These are phyloP conservation scores for Candida peoriensis DNA, from an alignment of 805 yeast species.

Conservation along the genomic window DNA sequence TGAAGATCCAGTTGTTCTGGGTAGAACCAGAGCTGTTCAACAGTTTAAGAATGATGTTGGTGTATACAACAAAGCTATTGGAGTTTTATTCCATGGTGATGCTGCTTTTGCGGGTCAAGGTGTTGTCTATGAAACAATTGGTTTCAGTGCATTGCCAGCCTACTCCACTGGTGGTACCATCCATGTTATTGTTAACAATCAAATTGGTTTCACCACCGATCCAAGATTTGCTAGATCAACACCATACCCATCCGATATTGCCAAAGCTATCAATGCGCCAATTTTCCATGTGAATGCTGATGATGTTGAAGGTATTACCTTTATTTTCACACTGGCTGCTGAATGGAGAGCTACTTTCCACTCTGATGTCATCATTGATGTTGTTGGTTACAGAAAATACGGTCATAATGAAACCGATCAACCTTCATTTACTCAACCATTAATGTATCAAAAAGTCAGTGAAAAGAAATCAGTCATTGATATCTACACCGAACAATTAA, in stretches of 20 bases:
- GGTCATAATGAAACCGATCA: slow-evolving; percentile 99
- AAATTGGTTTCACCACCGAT: slow-evolving; percentile 99
- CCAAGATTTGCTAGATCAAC: slow-evolving; percentile 97
- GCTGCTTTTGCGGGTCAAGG: slow-evolving; percentile 99
- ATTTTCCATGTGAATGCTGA: slow-evolving; percentile 99
- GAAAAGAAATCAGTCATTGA: slow-evolving; percentile 87
- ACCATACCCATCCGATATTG: slow-evolving; percentile 96
- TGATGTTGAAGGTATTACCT: slow-evolving; percentile 90
- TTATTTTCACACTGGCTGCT: slow-evolving; percentile 92
- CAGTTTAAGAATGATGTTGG: slow-evolving; percentile 87
- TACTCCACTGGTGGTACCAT: slow-evolving; percentile 98
- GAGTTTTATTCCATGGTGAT: slow-evolving; percentile 95
- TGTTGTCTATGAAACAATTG: slow-evolving; percentile 98
- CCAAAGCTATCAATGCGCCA: slow-evolving; percentile 95
- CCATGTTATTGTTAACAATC: slow-evolving; percentile 94
- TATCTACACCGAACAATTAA: slow-evolving; percentile 72
- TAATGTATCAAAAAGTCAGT: slow-evolving; percentile 90
- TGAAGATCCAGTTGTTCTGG: slow-evolving; percentile 97
- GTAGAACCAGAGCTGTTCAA: slow-evolving; percentile 95
- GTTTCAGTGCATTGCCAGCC: slow-evolving; percentile 87
- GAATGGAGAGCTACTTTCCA: slow-evolving; percentile 98
- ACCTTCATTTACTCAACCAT: slow-evolving; percentile 97
- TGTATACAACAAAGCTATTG: slow-evolving; percentile 78
- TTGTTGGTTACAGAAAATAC: slow-evolving; percentile 96
- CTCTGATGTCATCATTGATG: slow-evolving; percentile 92